These are phyloP conservation scores for Periconia macrospinosa DNA, from an alignment of 2,329 filamentous ascomycete genomes.

Conservation along the genomic window DNA sequence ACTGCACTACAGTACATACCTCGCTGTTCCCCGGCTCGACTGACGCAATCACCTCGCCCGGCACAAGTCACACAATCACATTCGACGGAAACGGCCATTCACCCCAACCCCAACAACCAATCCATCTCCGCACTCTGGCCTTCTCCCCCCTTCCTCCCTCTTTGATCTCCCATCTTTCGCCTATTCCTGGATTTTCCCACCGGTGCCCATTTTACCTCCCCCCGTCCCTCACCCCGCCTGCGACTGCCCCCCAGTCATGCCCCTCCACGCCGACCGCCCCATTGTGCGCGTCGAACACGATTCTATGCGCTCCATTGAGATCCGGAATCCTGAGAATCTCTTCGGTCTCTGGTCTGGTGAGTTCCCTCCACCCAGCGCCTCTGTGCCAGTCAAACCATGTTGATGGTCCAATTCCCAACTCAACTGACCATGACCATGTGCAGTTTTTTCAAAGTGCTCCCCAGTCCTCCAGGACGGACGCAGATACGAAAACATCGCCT, in stretches of 20 bases:
- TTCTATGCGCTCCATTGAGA: slow-evolving; percentile 93
- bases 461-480: slow-evolving; percentile 92
- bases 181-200: neutral
- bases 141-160: neutral
- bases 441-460: slow-evolving; percentile 92
- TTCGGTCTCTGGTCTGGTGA: slow-evolving; percentile 97
- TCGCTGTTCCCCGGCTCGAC: neutral
- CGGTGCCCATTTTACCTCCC: slow-evolving; percentile 2
- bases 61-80: neutral
- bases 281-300: slow-evolving; percentile 90
- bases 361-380: slow-evolving; percentile 38
- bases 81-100: slow-evolving; percentile 19
- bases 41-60: slow-evolving; percentile 15
- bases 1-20: neutral
- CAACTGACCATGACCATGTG: slow-evolving; percentile 23
- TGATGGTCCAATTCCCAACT: slow-evolving; percentile 12
- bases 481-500: slow-evolving; percentile 84
- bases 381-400: slow-evolving; percentile 4
- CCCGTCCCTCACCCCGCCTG: slow-evolving; percentile 11
- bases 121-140: neutral
- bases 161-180: neutral
- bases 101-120: slow-evolving; percentile 4
- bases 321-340: slow-evolving; percentile 85
- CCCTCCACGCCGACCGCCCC: slow-evolving; percentile 78
- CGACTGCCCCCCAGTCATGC: slow-evolving; percentile 61